Evolutionary conservation across 192 early-diverging fungal genomes (phyloP), one percentile per base, ranked within the genome.

Genomic region (Physocladia obscura): DNA sequence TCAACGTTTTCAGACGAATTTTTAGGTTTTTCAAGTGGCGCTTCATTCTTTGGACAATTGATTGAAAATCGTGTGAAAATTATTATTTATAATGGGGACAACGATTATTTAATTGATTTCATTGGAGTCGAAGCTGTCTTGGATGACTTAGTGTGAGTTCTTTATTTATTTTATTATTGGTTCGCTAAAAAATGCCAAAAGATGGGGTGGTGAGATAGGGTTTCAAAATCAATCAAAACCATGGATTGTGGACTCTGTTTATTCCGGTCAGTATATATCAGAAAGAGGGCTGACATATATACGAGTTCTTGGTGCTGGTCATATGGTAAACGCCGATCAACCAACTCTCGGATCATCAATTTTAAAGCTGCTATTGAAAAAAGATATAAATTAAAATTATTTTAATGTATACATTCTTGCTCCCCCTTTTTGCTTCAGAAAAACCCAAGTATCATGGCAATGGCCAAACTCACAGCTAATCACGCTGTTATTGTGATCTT

Each of bases 281-380:
- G 71, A 79, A 21, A 77, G 84, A 19, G 79, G 75, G 8, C 55
- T 91, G 67, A 76, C 79, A 0, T 80, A 84, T 48, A 74, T 83
- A 27, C 67, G 76, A 19, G 50, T 91, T 8, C 71, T 85, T 39
- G 79, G 80, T 21, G 87, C 88, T 2, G 90, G 90, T 0, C 90
- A 91, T 69, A 77, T 90, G 77, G 81, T 84, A 17, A 13, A 27
- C 1, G 47, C 63, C 15, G 31, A 59, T 24, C 13, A 59, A 6
- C 57, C 57, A 3, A 17, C 26, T n/a, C 30, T n/a, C 13, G 57
- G 57, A 2, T 6, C 31, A 17, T 8, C 24, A 17, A n/a, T 59
- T 30, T 35, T 59, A 37, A 15, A n/a, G 1, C n/a, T 22, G 54
- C 54, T 55, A 17, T 26, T 55, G n/a, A n/a, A n/a, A n/a, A n/a